Base-by-base conservation (phyloP, 2,329 filamentous ascomycete genomes). In the Aureobasidium sp. region DNA sequence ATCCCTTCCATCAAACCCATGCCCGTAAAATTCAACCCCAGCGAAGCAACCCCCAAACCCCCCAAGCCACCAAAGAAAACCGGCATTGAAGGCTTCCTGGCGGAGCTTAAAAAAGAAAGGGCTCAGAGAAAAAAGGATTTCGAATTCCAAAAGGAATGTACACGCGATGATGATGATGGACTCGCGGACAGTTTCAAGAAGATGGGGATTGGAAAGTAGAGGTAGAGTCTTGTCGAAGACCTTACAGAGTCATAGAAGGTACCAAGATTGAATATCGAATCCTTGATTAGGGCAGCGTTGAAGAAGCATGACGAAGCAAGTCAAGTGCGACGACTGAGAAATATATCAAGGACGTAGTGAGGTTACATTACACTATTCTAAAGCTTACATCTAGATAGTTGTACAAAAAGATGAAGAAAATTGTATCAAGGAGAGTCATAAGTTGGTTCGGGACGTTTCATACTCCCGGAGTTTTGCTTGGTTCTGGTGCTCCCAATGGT, bases 401-500 rank as follows among this genome's bases (percentile, higher is more conserved):
- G 6, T 53, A 53, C 34, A 48, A 20, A 48, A 25, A 25, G 22
- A 25, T 31, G 15, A 39, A 17, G 34, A 39, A 34, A 27, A 53
- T 27, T 53, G 34, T 29, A 53, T 53, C 8, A 53, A 53, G 20
- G 49, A 53, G 20, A 53, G 49, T 53, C 49, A 53, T 53, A 53
- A 53, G 49, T 53, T 53, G 49, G 49, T 39, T 39, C 34, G 49
- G 34, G 49, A 53, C 14, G 49, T 27, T n/a, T 53, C 49, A 53
- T 53, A 39, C 49, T 53, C 49, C 49, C 49, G 49, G 20, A 39
- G 4, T 53, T 53, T 53, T 52, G 48, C 12, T 37, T 52, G 48
- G n/a, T 37, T 51, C 29, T 41, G 14, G 20, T 39, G 14, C 22
- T 25, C 34, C 20, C 5, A 15, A 29, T n/a, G 25, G 15, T 31